phyloP scores from a whole-genome alignment of 1,139 yeast genomes.

The Blastobotrys illinoisensis region DNA sequence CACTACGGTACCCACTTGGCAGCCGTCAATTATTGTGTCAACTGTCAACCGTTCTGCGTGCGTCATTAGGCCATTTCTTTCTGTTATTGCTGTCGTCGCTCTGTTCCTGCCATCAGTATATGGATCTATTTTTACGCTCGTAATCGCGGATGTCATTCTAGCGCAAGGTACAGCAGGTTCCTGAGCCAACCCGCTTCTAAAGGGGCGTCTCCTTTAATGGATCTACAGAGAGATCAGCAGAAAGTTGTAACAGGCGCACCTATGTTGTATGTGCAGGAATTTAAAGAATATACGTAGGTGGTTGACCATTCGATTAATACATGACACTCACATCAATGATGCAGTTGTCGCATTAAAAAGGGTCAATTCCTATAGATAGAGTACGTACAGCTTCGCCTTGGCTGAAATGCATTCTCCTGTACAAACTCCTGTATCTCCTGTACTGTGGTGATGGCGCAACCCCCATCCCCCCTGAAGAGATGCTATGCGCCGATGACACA shows the following conservation, averaged over 20 bases:
- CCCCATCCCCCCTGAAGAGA: background rate
- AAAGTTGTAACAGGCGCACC: background rate
- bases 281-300: background rate
- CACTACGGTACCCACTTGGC: too few relatives aligned
- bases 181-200: background rate
- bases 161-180: background rate
- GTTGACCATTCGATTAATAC: background rate
- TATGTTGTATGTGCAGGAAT: background rate
- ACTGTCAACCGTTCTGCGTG: too few relatives aligned
- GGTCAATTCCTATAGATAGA: too few relatives aligned
- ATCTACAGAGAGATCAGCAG: background rate
- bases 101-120: too few relatives aligned
- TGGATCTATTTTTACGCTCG: background rate
- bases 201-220: background rate
- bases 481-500: background rate
- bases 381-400: background rate
- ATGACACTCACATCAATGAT: background rate
- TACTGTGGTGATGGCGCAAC: too few relatives aligned
- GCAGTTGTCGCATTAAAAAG: background rate
- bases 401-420: background rate
- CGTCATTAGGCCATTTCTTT: too few relatives aligned
- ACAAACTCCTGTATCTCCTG: too few relatives aligned
- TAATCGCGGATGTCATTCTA: background rate
- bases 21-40: too few relatives aligned
- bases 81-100: too few relatives aligned